These are phyloP conservation scores for Choiromyces venosus DNA, from an alignment of 495 filamentous ascomycete genomes.

Conservation along the genomic window DNA sequence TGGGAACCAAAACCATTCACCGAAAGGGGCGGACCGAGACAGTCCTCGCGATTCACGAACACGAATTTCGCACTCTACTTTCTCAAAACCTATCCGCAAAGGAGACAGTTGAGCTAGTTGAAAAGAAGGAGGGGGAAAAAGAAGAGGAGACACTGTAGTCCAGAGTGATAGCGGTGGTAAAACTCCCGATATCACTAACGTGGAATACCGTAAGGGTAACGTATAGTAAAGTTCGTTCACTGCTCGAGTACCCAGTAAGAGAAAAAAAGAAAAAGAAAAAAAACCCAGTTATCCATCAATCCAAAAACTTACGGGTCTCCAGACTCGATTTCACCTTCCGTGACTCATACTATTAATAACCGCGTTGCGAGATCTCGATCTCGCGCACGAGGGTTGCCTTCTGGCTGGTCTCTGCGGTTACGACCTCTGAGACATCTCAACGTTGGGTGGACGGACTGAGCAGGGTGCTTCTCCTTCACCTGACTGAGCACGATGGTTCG, in stretches of 20 bases:
- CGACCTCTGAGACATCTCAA: background rate
- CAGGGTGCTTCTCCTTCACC: background rate
- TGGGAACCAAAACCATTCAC: conserved; percentile 4
- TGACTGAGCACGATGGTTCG: background rate
- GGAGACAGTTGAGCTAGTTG: background rate
- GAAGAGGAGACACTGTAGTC: background rate
- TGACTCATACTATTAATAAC: background rate
- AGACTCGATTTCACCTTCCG: background rate
- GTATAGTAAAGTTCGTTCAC: background rate
- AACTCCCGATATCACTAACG: background rate
- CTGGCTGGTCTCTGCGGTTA: background rate
- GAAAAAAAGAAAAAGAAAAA: background rate
- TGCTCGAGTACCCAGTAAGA: background rate
- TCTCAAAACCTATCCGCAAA: background rate
- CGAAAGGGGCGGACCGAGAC: background rate
- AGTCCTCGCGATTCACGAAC: background rate
- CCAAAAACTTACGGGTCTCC: background rate
- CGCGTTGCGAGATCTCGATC: background rate
- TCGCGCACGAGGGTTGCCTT: background rate
- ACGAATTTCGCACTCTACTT: background rate
- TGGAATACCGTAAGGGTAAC: background rate
- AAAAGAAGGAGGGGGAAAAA: background rate
- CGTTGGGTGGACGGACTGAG: background rate
- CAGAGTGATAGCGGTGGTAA: background rate
- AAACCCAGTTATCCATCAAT: background rate